Conservation (phyloP, 176 grass and related monocot genomes). For the Metroxylon sagu region DNA sequence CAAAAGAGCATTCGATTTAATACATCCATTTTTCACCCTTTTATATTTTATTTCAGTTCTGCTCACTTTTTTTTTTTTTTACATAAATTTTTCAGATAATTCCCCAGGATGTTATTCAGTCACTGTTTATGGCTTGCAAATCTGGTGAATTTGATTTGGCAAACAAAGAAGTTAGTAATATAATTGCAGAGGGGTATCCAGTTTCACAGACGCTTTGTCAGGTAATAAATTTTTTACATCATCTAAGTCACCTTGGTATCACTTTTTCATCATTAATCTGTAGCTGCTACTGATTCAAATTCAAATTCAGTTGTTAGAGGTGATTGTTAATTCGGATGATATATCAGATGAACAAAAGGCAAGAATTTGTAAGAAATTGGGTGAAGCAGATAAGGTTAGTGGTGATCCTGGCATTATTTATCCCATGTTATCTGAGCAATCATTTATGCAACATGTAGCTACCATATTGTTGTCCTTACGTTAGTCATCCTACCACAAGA, state of each 20-base stretch:
- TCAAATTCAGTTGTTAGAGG: constrained; percentile 68
- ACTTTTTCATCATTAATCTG: too few species aligned
- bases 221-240: constrained; percentile 22
- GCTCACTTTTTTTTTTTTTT: not conserved
- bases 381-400: constrained; percentile 92
- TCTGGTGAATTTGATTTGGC: constrained; percentile 85
- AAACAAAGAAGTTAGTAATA: constrained; percentile 85
- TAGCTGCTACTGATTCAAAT: constrained; percentile 19
- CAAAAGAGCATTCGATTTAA: too few species aligned
- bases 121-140: constrained; percentile 63
- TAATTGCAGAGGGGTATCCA: constrained; percentile 94
- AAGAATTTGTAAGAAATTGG: constrained; percentile 90
- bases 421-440: too few species aligned
- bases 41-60: constrained; percentile 8
- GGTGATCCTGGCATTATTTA: not conserved
- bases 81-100: constrained; percentile 56
- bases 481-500: too few species aligned
- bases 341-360: constrained; percentile 89
- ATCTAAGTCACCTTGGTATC: too few species aligned
- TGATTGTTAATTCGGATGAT: constrained; percentile 53
- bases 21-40: not conserved
- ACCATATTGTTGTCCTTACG: too few species aligned
- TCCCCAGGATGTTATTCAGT: constrained; percentile 66
- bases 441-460: too few species aligned
- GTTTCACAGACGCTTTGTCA: constrained; percentile 86